Evolutionary conservation across 192 early-diverging fungal species (phyloP), one percentile per base, ranked within the genome.

Genomic region (Kickxella alabastrina): DNA sequence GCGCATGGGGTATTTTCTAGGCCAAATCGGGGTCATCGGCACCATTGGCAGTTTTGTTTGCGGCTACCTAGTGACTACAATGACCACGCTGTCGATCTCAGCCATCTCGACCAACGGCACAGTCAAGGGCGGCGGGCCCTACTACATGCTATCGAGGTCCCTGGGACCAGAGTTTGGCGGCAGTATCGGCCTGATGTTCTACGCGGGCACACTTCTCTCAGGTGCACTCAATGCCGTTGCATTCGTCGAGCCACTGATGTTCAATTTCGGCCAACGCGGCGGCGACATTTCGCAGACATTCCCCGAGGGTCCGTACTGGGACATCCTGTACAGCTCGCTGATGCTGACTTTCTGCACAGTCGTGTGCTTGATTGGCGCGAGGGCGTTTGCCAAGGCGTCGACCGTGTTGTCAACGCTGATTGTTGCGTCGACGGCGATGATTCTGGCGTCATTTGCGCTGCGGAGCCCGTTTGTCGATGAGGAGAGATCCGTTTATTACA

Each of bases 141-240:
- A 87, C 71, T 87, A 85, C 57, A 78, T 87, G 48, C 59, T 85
- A 10, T 82, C 80, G 44, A 75, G 84, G 24, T 80, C 78, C 36
- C 64, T 87, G 41, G 85, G 85, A 19, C 81, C 85, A 25, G 85
- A 87, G 59, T 87, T 87, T 68, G 85, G 85, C 48, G 85, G 85
- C 27, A 81, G 79, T 50, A 83, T 87, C 10, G 85, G 85, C 2
- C 55, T 85, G 14, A 78, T 85, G 51, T 87, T 80, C 28, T 84
- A 78, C 39, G 43, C 78, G 22, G 83, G 82, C 38, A 79, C 68
- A 2, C 53, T 85, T n/a, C 66, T 87, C 29, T 62, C 78, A 15
- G 82, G 77, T 6, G 79, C 69, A 19, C 79, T 87, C 62, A 82
- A 77, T 39, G 83, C 78, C 3, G 75, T 85, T 17, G 85, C 80